phyloP scores from a whole-genome alignment of 768 basidiomycete genomes.

The Trametes gibbosa region DNA sequence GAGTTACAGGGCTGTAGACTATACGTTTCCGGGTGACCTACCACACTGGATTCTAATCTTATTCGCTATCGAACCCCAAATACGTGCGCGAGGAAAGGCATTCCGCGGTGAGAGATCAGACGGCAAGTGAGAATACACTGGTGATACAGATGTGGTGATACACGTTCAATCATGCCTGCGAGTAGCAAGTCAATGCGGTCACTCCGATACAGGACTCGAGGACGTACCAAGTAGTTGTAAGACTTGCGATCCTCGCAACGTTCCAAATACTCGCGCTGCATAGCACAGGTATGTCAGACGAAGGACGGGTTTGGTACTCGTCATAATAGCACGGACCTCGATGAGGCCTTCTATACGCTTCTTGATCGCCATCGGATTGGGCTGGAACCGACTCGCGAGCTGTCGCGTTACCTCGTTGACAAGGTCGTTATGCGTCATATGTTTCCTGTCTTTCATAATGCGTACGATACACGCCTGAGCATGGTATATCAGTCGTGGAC shows the following conservation, averaged over 20 bases:
- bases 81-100: neutral
- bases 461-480: conserved; percentile 92
- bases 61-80: conserved; percentile 7
- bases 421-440: conserved; percentile 83
- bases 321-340: conserved; percentile 58
- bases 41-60: conserved; percentile 10
- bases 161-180: conserved; percentile 12
- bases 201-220: neutral
- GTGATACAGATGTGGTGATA: conserved; percentile 11
- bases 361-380: conserved; percentile 86
- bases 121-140: conserved; percentile 3
- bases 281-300: neutral
- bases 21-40: neutral
- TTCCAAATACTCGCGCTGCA: conserved; percentile 90
- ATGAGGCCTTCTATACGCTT: conserved; percentile 91
- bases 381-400: conserved; percentile 78
- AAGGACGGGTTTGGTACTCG: neutral
- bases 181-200: neutral
- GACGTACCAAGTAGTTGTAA: conserved; percentile 71
- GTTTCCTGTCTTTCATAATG: conserved; percentile 95
- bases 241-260: conserved; percentile 85
- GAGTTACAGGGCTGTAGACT: conserved; percentile 11
- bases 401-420: conserved; percentile 90
- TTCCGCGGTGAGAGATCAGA: neutral
- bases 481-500: neutral